These are phyloP conservation scores for Theobroma grandiflorum DNA, from an alignment of 441 rosid genomes.

Conservation along the genomic window DNA sequence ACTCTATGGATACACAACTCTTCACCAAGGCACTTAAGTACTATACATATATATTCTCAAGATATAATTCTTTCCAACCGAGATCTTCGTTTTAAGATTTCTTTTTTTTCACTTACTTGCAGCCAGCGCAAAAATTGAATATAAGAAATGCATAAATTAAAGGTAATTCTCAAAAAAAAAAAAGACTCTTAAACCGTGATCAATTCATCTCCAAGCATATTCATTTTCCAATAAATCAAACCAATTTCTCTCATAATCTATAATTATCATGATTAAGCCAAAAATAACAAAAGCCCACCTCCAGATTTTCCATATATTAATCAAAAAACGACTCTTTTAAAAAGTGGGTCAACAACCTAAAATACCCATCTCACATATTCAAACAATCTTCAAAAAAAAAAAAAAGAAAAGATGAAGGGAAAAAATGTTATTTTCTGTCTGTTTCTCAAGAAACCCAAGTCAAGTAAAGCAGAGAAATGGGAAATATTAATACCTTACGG, in stretches of 20 bases:
- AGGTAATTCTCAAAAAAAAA: background rate
- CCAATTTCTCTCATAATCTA: background rate
- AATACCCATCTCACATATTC: background rate
- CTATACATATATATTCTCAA: background rate
- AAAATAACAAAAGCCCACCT: background rate
- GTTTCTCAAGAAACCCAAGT: slow-evolving; percentile 8
- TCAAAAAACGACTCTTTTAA: background rate
- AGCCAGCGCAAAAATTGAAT: background rate
- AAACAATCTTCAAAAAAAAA: background rate
- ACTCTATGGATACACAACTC: background rate
- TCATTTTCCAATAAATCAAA: slow-evolving; percentile 13
- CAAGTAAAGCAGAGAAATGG: slow-evolving; percentile 3
- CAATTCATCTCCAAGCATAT: background rate
- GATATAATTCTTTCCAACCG: background rate
- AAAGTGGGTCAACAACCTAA: background rate
- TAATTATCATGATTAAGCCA: slow-evolving; percentile 1
- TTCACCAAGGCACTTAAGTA: slow-evolving; percentile 1
- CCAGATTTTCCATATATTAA: background rate
- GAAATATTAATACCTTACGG: slow-evolving; percentile 18
- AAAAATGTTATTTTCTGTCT: background rate
- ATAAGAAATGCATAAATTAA: background rate
- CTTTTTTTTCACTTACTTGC: background rate
- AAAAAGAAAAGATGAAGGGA: too few relatives aligned
- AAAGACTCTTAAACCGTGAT: background rate
- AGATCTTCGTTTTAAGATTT: background rate